Percentiles rank a stretch among this genome's conserved stretches.
These are phyloP conservation scores for Penicillium waksmanii DNA, from an alignment of 495 filamentous ascomycete species.

Conservation along the genomic window DNA sequence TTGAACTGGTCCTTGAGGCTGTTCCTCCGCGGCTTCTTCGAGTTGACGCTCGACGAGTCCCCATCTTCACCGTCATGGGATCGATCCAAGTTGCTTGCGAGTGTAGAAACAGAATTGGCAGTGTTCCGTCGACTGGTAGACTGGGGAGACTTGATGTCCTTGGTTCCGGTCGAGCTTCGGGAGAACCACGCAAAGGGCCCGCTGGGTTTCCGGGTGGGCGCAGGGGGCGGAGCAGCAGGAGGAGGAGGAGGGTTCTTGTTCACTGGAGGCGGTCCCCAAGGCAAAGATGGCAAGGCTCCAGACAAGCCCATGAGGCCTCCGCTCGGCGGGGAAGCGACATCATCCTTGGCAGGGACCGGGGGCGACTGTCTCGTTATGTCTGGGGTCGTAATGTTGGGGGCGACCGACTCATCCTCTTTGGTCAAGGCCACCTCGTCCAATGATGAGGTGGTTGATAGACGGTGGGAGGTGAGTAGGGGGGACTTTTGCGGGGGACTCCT, in stretches of 20 bases:
- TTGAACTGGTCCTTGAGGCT: constrained; percentile 88
- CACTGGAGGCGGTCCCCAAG: constrained; percentile 50
- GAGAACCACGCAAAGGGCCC: constrained; percentile 87
- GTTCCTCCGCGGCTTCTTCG: constrained; percentile 58
- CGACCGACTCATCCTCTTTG: constrained; percentile 43
- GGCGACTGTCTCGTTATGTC: constrained; percentile 46
- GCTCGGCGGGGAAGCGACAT: constrained; percentile 39
- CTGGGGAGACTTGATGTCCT: constrained; percentile 61
- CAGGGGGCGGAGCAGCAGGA: constrained; percentile 45
- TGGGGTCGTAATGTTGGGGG: constrained; percentile 23
- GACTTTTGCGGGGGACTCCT: constrained; percentile 49
- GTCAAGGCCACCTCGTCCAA: constrained; percentile 73
- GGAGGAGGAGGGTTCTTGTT: constrained; percentile 45
- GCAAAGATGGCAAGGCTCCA: constrained; percentile 53
- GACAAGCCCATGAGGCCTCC: constrained; percentile 54
- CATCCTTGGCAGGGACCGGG: constrained; percentile 55
- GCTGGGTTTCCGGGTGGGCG: constrained; percentile 66
- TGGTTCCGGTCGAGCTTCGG: constrained; percentile 65
- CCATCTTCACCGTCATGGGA: constrained; percentile 67
- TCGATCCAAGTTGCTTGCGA: constrained; percentile 74
- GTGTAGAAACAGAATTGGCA: constrained; percentile 70
- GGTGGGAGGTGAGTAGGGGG: constrained; percentile 61
- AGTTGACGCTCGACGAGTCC: constrained; percentile 45
- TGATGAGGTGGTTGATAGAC: constrained; percentile 61
- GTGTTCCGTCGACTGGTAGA: constrained; percentile 65